phyloP scores from a whole-genome alignment of 768 basidiomycete species.

The Plicaturopsis crispa region DNA sequence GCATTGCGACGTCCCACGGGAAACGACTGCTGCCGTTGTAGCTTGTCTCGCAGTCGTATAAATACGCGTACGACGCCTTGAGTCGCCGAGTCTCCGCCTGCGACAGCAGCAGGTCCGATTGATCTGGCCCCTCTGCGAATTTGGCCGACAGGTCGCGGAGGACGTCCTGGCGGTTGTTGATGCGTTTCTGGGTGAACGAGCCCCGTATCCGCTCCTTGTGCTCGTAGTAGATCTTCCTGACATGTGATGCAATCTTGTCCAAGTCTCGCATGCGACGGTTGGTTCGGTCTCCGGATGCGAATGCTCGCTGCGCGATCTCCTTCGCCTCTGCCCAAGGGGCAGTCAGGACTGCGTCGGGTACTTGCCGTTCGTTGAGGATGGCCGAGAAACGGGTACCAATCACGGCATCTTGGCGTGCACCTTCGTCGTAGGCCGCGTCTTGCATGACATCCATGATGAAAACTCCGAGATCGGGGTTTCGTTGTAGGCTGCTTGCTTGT shows the following conservation, averaged over 20 bases:
- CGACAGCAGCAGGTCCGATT: slow-evolving; percentile 5
- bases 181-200: slow-evolving; percentile 19
- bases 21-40: slow-evolving; percentile 16
- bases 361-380: neutral
- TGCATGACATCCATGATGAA: neutral
- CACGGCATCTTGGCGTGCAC: neutral
- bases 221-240: slow-evolving; percentile 11
- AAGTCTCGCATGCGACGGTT: slow-evolving; percentile 15
- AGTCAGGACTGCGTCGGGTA: neutral
- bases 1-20: slow-evolving; percentile 30
- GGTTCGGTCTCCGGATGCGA: too few relatives aligned
- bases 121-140: slow-evolving; percentile 16
- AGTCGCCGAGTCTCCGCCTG: slow-evolving; percentile 15
- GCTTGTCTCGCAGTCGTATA: slow-evolving; percentile 12
- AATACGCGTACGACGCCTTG: slow-evolving; percentile 31
- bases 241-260: slow-evolving; percentile 19
- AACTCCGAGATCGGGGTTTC: too few relatives aligned
- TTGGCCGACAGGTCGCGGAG: slow-evolving; percentile 21
- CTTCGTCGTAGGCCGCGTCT: neutral
- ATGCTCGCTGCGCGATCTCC: slow-evolving; percentile 8
- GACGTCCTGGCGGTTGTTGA: slow-evolving; percentile 27
- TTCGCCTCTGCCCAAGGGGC: slow-evolving; percentile 22
- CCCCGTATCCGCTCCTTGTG: slow-evolving; percentile 6
- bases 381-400: neutral
- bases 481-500: too few relatives aligned